Evolutionary conservation across 192 early-diverging fungal species (phyloP).

Genomic region (Backusella tuberculispora): DNA sequence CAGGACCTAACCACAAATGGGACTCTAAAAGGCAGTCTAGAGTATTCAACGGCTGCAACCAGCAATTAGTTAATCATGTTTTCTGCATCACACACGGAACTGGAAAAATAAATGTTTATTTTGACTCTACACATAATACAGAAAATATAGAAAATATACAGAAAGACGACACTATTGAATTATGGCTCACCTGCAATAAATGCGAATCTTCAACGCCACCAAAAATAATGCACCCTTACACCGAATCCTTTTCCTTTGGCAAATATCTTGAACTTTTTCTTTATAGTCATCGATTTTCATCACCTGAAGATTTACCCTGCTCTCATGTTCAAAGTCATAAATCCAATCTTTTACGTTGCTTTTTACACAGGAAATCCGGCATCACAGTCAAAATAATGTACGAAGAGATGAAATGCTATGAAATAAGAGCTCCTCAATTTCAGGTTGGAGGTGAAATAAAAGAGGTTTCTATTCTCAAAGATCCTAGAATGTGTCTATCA

Average conservation of each 20-base stretch:
- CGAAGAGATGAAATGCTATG: constrained; percentile 64
- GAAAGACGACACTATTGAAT: constrained; percentile 67
- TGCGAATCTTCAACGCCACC: constrained; percentile 68
- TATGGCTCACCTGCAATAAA: constrained; percentile 82
- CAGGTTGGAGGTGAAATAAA: constrained; percentile 37
- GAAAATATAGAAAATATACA: constrained; percentile 55
- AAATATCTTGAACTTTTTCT: constrained; percentile 91
- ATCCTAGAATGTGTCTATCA: not conserved
- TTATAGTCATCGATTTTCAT: constrained; percentile 64
- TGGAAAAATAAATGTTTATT: constrained; percentile 50
- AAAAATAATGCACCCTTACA: constrained; percentile 69
- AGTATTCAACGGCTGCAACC: constrained; percentile 40
- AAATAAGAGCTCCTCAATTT: constrained; percentile 67
- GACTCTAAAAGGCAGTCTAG: not conserved
- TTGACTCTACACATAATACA: constrained; percentile 33
- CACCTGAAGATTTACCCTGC: constrained; percentile 55
- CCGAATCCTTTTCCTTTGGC: constrained; percentile 88
- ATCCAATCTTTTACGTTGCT: constrained; percentile 70
- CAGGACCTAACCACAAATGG: not conserved
- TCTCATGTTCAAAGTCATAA: constrained; percentile 58
- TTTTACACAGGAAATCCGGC: constrained; percentile 57
- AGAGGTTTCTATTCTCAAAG: not conserved
- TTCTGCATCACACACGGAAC: constrained; percentile 60
- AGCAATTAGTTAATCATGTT: constrained; percentile 54
- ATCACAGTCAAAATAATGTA: constrained; percentile 75